Evolutionary conservation across 192 early-diverging fungal genomes (phyloP).

Genomic region (Allomyces macrogynus): DNA sequence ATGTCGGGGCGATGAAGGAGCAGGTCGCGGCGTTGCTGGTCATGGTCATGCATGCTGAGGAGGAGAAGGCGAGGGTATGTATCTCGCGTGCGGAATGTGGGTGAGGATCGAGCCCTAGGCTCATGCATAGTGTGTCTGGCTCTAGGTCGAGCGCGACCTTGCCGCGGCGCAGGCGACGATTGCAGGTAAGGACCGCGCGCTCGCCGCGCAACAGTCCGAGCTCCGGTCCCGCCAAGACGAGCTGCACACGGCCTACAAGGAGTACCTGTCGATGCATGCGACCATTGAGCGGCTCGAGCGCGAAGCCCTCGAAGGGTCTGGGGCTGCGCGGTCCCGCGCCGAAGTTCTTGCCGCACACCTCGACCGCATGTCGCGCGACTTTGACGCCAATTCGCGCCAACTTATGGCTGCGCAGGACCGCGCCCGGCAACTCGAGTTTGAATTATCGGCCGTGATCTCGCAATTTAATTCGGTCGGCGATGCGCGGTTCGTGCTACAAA

Average conservation of each 20-base stretch:
- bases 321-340: conserved; percentile 20
- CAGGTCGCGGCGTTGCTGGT: neutral
- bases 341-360: conserved; percentile 28
- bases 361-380: conserved; percentile 28
- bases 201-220: no score
- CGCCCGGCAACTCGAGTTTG: conserved; percentile 28
- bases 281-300: conserved; percentile 18
- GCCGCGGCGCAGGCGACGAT: no score
- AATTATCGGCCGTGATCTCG: conserved; percentile 23
- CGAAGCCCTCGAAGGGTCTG: conserved; percentile 28
- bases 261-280: conserved; percentile 28
- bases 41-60: neutral
- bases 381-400: conserved; percentile 23
- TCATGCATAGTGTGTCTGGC: no score
- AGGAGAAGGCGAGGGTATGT: neutral
- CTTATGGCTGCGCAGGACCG: conserved; percentile 12
- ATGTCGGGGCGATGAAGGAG: neutral
- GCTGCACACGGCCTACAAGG: conserved; percentile 26
- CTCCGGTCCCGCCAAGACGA: conserved; percentile 14
- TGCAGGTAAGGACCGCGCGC: no score
- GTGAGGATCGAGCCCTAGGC: no score
- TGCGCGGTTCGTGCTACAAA: conserved; percentile 14
- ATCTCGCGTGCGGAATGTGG: no score
- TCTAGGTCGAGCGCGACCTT: no score
- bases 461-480: conserved; percentile 29